These are phyloP conservation scores for Lepiota venenata DNA, from an alignment of 768 basidiomycete genomes.

Conservation along the genomic window DNA sequence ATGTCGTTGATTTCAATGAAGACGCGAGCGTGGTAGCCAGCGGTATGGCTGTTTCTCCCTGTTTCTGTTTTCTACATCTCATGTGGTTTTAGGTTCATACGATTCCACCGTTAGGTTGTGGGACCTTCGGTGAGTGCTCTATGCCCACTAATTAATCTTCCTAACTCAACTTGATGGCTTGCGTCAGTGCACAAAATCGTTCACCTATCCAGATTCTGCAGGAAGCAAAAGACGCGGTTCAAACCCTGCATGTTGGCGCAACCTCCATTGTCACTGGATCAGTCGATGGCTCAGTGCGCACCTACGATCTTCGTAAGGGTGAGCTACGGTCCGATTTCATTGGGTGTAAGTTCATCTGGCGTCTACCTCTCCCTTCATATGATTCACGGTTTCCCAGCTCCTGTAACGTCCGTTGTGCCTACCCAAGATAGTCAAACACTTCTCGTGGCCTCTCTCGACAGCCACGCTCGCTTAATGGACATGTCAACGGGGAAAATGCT, in stretches of 20 bases:
- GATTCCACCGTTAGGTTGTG: constrained; percentile 90
- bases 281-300: constrained; percentile 88
- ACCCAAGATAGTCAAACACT: constrained; percentile 80
- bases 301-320: constrained; percentile 94
- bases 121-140: constrained; percentile 72
- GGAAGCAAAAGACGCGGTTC: constrained; percentile 85
- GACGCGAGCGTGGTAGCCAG: constrained; percentile 87
- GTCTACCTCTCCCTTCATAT: constrained; percentile 1
- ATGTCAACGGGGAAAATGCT: constrained; percentile 75
- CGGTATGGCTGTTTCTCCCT: constrained; percentile 45
- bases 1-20: constrained; percentile 85
- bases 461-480: constrained; percentile 85
- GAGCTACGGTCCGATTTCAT: constrained; percentile 87
- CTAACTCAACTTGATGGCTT: constrained; percentile 1
- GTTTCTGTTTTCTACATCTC: constrained; percentile 3
- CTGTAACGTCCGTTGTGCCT: constrained; percentile 80
- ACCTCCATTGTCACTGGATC: constrained; percentile 77
- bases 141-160: not conserved
- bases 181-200: constrained; percentile 64
- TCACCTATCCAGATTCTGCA: constrained; percentile 88
- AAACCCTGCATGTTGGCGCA: constrained; percentile 65
- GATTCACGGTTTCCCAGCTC: constrained; percentile 46
- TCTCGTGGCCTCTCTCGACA: constrained; percentile 82
- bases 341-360: constrained; percentile 60
- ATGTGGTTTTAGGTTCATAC: constrained; percentile 66